Percentiles rank a stretch among this genome's conserved stretches.
Evolutionary conservation across 164 flowering plant species (phyloP).

Genomic region (Vitis riparia): DNA sequence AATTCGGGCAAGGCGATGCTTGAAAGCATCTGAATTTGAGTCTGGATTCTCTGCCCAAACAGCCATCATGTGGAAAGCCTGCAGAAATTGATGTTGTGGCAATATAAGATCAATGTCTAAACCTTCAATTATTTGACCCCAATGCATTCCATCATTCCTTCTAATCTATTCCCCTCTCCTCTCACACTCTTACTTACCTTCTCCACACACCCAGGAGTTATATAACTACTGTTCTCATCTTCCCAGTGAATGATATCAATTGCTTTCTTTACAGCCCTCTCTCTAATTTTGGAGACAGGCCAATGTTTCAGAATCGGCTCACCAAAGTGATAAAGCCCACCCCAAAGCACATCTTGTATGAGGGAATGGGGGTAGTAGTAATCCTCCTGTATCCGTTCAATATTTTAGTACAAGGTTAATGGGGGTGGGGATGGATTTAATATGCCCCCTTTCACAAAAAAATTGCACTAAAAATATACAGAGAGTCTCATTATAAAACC

Average conservation of each 20-base stretch:
- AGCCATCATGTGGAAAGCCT: constrained; percentile 53
- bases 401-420: too few species aligned
- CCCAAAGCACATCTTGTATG: constrained; percentile 47
- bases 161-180: too few species aligned
- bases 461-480: neutral
- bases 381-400: constrained; percentile 31
- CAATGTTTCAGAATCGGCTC: constrained; percentile 43
- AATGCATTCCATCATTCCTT: too few species aligned
- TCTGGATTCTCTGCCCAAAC: constrained; percentile 56
- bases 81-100: too few species aligned
- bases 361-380: constrained; percentile 35
- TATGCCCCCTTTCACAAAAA: too few species aligned
- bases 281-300: constrained; percentile 41
- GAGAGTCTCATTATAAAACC: neutral
- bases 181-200: constrained; percentile 16
- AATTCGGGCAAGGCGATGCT: constrained; percentile 49
- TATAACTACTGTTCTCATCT: constrained; percentile 49
- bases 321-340: constrained; percentile 21
- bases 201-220: constrained; percentile 40
- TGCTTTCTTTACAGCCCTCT: constrained; percentile 34
- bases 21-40: constrained; percentile 31
- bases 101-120: too few species aligned
- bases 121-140: too few species aligned
- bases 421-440: too few species aligned
- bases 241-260: constrained; percentile 48